Evolutionary conservation across 116 monocot genomes (phyloP), one percentile per base, ranked within the genome.

Genomic region (Iris pallida): DNA sequence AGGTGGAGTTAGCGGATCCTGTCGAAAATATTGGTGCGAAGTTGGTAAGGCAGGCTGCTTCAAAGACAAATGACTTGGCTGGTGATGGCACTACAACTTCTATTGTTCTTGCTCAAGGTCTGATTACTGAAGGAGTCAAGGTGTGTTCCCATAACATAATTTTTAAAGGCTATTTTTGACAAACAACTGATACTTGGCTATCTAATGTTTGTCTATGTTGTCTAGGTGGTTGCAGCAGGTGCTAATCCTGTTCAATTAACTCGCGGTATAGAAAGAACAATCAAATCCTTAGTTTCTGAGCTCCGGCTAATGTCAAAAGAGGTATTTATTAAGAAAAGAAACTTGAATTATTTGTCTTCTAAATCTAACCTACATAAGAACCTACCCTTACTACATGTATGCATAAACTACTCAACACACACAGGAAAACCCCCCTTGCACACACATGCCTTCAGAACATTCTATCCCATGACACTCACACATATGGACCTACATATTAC

Each of bases 1-100:
- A n/a, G n/a, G n/a, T n/a, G n/a, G 88, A 88, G 47, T 61, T 88
- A 49, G 81, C 84, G 64, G 85, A 88, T 45, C 85, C 88, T 17
- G 84, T 84, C 11, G 88, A 84, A 55, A 88, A 88, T 55, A 88
- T 84, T 65, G 88, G 88, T 55, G 88, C 88, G 42, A 84, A 84
- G 68, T 61, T 88, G 19, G 85, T 85, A 6, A 84, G 88, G 53
- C 85, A 85, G 61, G 88, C 85, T 63, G 88, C 88, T 67, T 72
- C 81, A 8, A 88, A 88, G 60, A 88, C 88, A 18, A 88, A 88
- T 73, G 88, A 88, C 18, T 73, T 88, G 19, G 88, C 85, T 65
- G 88, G 88, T 4, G 88, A 88, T 81, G 84, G 88, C 0, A 84
- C 88, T 0, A 88, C 88, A 43, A 88, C 88, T 20, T 84, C 84